Evolutionary conservation across 768 basidiomycete species (phyloP), one percentile per base, ranked within the genome.

Genomic region (Rhodotorula paludigena): DNA sequence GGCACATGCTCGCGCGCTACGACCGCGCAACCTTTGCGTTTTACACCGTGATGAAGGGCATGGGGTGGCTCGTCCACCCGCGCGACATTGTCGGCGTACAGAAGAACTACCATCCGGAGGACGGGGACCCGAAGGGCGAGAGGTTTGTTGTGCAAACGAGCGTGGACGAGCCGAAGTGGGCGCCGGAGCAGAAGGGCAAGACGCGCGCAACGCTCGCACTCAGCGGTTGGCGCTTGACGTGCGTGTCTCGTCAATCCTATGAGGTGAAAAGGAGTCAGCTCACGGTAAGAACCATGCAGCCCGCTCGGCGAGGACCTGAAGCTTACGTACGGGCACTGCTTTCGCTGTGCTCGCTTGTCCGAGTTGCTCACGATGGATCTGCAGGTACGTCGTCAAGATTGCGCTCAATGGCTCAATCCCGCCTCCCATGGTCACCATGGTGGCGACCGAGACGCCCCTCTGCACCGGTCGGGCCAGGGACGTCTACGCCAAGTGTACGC

Each of bases 11-110:
- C 38, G 33, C 58, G 2, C 53, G 68, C 4, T 69, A 59, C 52
- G 18, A 36, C 33, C 62, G 57, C 18, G 21, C 48, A 0, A 38
- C 48, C 3, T 69, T 52, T 49, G 49, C 45, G 6, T 69, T 69
- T 59, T 69, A 69, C 42, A 56, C 63, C 11, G 63, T 56, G 33
- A 64, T 64, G 68, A 64, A 64, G 21, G 60, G 75, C 44, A 35
- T 73, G 63, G 59, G 57, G 16, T 60, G 69, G 68, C 38, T 76
- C 48, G 64, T 76, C 53, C 60, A 74, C 58, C 67, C 71, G 25
- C 64, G 70, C 21, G 70, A 67, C 44, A 64, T 73, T 33, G 60
- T 62, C 35, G 74, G 69, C 5, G 59, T 66, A 8, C 61, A 73
- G 39, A 55, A 48, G 35, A 63, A 66, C 62, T 53, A 64, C 28